Conservation (phyloP, 768 basidiomycete species). For the Boletus patriciae region DNA sequence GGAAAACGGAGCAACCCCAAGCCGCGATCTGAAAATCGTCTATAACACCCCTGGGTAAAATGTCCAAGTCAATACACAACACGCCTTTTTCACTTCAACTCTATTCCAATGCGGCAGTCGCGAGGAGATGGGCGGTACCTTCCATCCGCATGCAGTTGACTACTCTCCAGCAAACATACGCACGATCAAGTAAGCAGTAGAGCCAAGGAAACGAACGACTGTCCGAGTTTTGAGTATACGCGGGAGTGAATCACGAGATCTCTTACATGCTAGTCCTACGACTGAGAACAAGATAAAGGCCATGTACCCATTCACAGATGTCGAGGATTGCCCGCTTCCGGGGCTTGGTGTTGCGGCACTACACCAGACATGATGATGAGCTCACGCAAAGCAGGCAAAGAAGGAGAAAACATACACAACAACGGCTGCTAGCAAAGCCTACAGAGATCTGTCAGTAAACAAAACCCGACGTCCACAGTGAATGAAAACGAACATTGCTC, state of each 20-base stretch:
- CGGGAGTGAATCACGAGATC: not conserved
- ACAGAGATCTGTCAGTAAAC: conserved; percentile 12
- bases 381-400: not conserved
- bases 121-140: not conserved
- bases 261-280: conserved; percentile 82
- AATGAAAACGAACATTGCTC: conserved; percentile 61
- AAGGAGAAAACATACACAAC: conserved; percentile 58
- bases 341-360: conserved; percentile 50
- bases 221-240: not conserved
- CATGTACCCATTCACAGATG: conserved; percentile 82
- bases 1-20: not conserved
- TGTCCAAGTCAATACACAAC: not conserved
- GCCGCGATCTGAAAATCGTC: conserved; percentile 11
- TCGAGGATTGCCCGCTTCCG: conserved; percentile 44
- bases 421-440: conserved; percentile 72
- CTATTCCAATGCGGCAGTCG: not conserved
- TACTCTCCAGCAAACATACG: conserved; percentile 88
- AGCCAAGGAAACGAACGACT: conserved; percentile 87
- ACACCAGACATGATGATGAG: not conserved
- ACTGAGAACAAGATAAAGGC: conserved; percentile 86
- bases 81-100: not conserved
- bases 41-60: not conserved
- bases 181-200: conserved; percentile 78
- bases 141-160: not conserved
- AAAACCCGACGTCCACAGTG: not conserved